Evolutionary conservation across 2,329 filamentous ascomycete species (phyloP).

Genomic region (Trichoderma arundinaceum): DNA sequence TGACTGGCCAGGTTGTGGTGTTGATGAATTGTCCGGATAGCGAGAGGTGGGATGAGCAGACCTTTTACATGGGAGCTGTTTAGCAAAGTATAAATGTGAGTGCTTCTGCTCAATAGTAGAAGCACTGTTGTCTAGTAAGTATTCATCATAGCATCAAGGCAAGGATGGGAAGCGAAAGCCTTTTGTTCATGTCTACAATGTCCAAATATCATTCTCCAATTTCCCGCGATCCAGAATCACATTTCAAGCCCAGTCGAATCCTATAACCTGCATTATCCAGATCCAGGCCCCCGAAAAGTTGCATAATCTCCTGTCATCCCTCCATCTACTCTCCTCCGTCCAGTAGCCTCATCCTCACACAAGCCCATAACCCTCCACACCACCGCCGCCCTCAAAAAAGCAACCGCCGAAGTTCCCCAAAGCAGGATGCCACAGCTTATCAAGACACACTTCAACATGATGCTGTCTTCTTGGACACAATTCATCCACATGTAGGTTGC

Average conservation of each 20-base stretch:
- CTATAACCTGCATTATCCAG: not conserved
- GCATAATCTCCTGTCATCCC: not conserved
- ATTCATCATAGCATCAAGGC: too few relatives aligned
- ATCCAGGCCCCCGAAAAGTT: not conserved
- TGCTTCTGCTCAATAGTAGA: too few relatives aligned
- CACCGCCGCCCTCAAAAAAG: conserved; percentile 40
- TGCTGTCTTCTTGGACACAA: conserved; percentile 36
- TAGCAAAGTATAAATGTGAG: too few relatives aligned
- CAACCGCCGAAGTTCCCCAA: conserved; percentile 40
- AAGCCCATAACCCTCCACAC: conserved; percentile 38
- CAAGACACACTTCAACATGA: conserved; percentile 37
- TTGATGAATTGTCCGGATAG: conserved; percentile 3
- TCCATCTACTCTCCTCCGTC: not conserved
- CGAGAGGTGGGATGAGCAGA: conserved; percentile 6
- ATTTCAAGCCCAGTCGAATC: not conserved
- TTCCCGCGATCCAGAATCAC: not conserved
- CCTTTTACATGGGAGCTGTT: not conserved
- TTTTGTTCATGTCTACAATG: not conserved
- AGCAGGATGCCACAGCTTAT: conserved; percentile 40
- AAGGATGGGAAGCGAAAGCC: too few relatives aligned
- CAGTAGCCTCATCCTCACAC: not conserved
- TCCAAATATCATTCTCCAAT: not conserved
- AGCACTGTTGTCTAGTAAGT: too few relatives aligned
- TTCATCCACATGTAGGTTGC: conserved; percentile 37
- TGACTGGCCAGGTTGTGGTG: conserved; percentile 10